Evolutionary conservation across 306 rosid species (phyloP).

Genomic region (Herpetospermum pedunculosum): DNA sequence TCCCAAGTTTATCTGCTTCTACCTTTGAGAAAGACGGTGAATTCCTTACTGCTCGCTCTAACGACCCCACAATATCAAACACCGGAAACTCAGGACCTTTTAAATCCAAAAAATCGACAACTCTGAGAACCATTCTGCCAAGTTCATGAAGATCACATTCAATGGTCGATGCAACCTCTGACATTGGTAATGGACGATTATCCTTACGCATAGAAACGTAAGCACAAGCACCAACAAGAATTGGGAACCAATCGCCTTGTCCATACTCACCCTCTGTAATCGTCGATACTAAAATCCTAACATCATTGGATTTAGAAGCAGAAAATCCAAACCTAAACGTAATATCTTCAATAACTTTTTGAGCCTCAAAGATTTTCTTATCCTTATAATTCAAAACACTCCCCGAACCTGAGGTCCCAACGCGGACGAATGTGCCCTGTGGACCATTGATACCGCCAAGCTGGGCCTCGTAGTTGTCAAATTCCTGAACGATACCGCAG

Average conservation of each 20-base stretch:
- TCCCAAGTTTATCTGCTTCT: conserved; percentile 19
- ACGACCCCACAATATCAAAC: conserved; percentile 42
- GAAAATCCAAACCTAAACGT: conserved; percentile 30
- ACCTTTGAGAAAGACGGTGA: conserved; percentile 12
- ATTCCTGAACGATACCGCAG: conserved; percentile 42
- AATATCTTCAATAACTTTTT: conserved; percentile 28
- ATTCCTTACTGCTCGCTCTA: conserved; percentile 35
- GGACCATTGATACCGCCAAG: conserved; percentile 40
- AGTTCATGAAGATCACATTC: conserved; percentile 43
- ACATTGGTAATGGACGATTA: conserved; percentile 35
- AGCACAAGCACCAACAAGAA: conserved; percentile 57
- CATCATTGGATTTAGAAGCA: conserved; percentile 15
- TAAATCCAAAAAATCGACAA: conserved; percentile 37
- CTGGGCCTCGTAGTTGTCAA: conserved; percentile 40
- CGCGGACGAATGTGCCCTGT: conserved; percentile 39
- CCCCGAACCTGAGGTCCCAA: conserved; percentile 50
- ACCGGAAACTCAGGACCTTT: conserved; percentile 32
- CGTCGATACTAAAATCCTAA: conserved; percentile 28
- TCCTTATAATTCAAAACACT: conserved; percentile 26
- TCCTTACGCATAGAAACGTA: conserved; percentile 53
- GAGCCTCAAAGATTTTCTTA: conserved; percentile 35
- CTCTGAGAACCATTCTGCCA: conserved; percentile 51
- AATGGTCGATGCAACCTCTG: conserved; percentile 34
- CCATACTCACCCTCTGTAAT: conserved; percentile 63
- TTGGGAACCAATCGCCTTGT: conserved; percentile 48